Base-by-base conservation (phyloP, 2,329 filamentous ascomycete genomes). In the Aureobasidium lini region DNA sequence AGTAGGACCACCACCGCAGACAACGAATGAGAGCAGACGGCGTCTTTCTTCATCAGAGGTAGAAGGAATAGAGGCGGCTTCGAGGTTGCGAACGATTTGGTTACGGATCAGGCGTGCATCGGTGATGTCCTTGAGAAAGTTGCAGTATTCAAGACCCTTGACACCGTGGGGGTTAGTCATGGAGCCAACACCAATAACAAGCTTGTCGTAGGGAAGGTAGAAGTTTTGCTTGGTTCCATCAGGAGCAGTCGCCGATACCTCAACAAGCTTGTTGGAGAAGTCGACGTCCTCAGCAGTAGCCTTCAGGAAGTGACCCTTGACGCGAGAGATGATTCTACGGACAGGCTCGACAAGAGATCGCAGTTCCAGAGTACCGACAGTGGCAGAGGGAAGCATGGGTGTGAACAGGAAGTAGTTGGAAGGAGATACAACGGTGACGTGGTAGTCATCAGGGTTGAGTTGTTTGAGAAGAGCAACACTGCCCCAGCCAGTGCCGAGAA, bases 321-420 rank as follows among this genome's bases (percentile, higher is more conserved):
- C 83, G 57, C 85, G 81, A 57, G 82, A 77, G 18, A 97, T 78
- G 65, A 99, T 94, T 49, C 89, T 84, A 62, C 94, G 84, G 62
- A 99, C 89, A 0, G 94, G 94, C 73, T 99, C 94, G 42, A 96
- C 90, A 61, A 99, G 79, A 52, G 91, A 96, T 64, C 93, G 82
- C 68, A 97, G 78, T 70, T 96, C 93, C 34, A 99, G 79, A 0
- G 94, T 99, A 11, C 95, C 95, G 6, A 99, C 94, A 0, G 95
- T 99, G 7, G 94, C 95, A 36, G 91, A 96, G 1, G 94, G 94
- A 44, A 99, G 80, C 92, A 99, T 97, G 0, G 94, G 94, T 1
- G 94, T 99, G 73, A 99, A 99, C 34, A 99, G 77, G 76, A 99
- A 99, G 76, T 97, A 96, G 69, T 97, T 97, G 37, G 88, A 88